These are phyloP conservation scores for Dryadomyces quercivorus DNA, from an alignment of 2,329 filamentous ascomycete species.

Conservation along the genomic window DNA sequence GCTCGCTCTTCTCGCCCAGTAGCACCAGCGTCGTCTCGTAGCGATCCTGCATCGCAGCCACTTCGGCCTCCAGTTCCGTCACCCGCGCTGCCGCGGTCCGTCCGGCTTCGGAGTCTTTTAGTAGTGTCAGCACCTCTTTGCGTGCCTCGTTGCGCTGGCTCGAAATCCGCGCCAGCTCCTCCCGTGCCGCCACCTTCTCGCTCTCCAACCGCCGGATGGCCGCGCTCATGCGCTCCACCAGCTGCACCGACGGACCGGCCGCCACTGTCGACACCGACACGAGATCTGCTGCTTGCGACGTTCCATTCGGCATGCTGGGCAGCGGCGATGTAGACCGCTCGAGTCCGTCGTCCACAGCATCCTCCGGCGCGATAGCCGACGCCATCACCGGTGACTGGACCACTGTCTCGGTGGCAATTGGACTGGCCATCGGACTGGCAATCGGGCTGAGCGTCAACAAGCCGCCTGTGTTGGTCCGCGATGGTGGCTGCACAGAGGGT, in stretches of 20 bases:
- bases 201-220: conserved; percentile 82
- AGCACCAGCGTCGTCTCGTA: conserved; percentile 90
- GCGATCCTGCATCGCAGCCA: conserved; percentile 57
- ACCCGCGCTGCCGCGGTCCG: conserved; percentile 48
- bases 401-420: neutral
- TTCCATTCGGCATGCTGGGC: conserved; percentile 40
- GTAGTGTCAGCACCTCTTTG: conserved; percentile 78
- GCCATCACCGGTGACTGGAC: neutral
- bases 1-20: conserved; percentile 92
- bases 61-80: conserved; percentile 50
- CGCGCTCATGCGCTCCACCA: conserved; percentile 92
- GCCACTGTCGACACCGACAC: conserved; percentile 81
- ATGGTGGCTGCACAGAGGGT: conserved; percentile 35
- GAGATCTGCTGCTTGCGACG: conserved; percentile 42
- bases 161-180: conserved; percentile 70
- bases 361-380: conserved; percentile 9
- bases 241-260: conserved; percentile 83
- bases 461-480: neutral
- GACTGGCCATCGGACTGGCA: neutral
- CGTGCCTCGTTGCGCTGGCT: conserved; percentile 85
- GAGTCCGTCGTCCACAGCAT: conserved; percentile 40
- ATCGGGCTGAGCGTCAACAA: conserved; percentile 26
- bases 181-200: conserved; percentile 78
- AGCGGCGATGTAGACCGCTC: conserved; percentile 44
- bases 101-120: conserved; percentile 72